These are phyloP conservation scores for Neopestalotiopsis clavispora DNA, from an alignment of 2,329 filamentous ascomycete species.

Conservation along the genomic window DNA sequence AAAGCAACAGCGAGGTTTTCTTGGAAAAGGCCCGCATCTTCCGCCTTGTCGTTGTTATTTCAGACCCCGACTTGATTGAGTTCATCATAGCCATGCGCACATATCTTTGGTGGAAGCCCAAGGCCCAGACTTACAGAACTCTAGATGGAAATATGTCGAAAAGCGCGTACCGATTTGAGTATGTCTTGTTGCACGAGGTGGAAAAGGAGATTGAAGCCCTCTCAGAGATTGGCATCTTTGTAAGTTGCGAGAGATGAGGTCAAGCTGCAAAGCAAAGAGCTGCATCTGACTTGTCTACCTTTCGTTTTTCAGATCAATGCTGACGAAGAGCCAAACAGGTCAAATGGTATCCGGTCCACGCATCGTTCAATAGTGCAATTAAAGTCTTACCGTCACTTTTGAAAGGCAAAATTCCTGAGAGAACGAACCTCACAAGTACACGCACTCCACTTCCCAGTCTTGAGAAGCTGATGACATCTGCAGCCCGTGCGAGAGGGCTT, in stretches of 20 bases:
- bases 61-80: background rate
- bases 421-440: too few relatives aligned
- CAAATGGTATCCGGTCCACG: conserved; percentile 12
- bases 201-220: conserved; percentile 5
- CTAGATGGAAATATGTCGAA: background rate
- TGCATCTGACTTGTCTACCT: too few relatives aligned
- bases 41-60: conserved; percentile 1
- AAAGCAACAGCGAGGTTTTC: conserved; percentile 10
- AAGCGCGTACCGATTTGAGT: background rate
- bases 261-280: too few relatives aligned
- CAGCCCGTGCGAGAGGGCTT: too few relatives aligned
- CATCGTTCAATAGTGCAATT: background rate
- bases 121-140: background rate
- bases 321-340: background rate
- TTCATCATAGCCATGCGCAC: background rate
- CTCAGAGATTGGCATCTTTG: background rate
- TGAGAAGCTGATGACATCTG: too few relatives aligned
- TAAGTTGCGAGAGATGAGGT: background rate
- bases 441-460: too few relatives aligned
- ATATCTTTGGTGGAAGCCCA: background rate
- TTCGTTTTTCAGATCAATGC: background rate
- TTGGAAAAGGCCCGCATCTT: background rate
- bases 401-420: too few relatives aligned
- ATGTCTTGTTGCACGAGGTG: background rate
- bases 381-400: too few relatives aligned